These are phyloP conservation scores for Stephanocyclus meneghinianus DNA, from an alignment of 352 stramenopile genomes.

Conservation along the genomic window DNA sequence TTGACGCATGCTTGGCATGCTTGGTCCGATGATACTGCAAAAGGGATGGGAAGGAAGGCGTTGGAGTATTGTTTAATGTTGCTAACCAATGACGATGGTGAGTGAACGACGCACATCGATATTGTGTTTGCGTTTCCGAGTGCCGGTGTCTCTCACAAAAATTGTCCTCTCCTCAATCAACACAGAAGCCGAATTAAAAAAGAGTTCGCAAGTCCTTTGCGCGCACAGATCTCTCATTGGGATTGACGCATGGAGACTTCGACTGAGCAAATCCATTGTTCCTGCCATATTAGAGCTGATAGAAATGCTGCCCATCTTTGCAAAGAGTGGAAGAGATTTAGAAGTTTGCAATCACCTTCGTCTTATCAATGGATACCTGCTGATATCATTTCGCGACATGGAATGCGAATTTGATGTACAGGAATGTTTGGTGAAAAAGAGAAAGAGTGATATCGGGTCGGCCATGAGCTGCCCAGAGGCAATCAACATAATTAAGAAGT, in stretches of 20 bases:
- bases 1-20: conserved; percentile 34
- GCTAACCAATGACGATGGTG: conserved; percentile 22
- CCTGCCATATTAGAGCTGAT: conserved; percentile 47
- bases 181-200: not conserved
- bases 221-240: conserved; percentile 26
- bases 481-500: conserved; percentile 18
- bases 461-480: conserved; percentile 33
- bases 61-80: conserved; percentile 53
- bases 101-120: not conserved
- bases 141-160: too few relatives aligned
- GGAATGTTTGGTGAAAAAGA: conserved; percentile 18
- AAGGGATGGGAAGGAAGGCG: conserved; percentile 30
- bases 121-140: not conserved
- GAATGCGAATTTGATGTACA: conserved; percentile 22
- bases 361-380: conserved; percentile 49
- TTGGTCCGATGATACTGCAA: conserved; percentile 35
- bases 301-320: conserved; percentile 38
- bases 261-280: conserved; percentile 29
- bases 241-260: conserved; percentile 19
- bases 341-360: conserved; percentile 44
- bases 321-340: conserved; percentile 31
- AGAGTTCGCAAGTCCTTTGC: conserved; percentile 9
- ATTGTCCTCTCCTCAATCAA: not conserved
- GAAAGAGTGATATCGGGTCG: conserved; percentile 33
- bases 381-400: conserved; percentile 35